phyloP scores from a whole-genome alignment of 495 filamentous ascomycete species.

The Trichocladium uniseriatum region DNA sequence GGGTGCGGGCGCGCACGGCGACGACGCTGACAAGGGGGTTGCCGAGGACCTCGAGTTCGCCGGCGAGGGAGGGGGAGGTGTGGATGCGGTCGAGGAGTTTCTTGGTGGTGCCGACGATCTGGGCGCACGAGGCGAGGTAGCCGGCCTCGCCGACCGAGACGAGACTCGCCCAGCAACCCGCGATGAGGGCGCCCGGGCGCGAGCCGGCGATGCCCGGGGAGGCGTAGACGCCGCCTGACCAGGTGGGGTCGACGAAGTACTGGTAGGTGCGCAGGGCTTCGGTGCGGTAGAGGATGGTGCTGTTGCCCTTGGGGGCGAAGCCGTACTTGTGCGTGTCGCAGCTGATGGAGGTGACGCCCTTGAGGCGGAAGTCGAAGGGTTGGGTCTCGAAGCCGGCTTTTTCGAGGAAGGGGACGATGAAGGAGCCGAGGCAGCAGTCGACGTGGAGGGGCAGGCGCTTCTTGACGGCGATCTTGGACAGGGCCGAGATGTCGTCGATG shows the following conservation, averaged over 20 bases:
- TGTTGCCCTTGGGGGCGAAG: constrained; percentile 96
- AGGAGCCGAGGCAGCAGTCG: constrained; percentile 94
- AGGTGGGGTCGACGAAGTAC: constrained; percentile 92
- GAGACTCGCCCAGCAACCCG: constrained; percentile 83
- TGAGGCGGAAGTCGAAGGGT: constrained; percentile 87
- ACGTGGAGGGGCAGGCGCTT: constrained; percentile 84
- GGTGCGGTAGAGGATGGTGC: constrained; percentile 80
- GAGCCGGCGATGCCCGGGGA: constrained; percentile 86
- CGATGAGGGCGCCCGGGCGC: constrained; percentile 85
- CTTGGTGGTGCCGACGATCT: constrained; percentile 82
- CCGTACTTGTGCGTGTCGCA: constrained; percentile 99
- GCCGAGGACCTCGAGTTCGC: constrained; percentile 72
- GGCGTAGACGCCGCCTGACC: constrained; percentile 93
- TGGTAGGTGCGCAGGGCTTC: constrained; percentile 70
- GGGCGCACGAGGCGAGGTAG: constrained; percentile 73
- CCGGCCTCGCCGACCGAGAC: constrained; percentile 84
- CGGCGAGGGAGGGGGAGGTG: constrained; percentile 51
- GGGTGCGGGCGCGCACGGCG: constrained; percentile 63
- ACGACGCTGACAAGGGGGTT: constrained; percentile 83
- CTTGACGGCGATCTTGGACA: constrained; percentile 74
- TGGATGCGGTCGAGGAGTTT: constrained; percentile 70
- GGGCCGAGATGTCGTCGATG: constrained; percentile 81
- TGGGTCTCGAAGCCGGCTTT: constrained; percentile 81
- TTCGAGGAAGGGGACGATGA: constrained; percentile 83
- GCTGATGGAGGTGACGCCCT: constrained; percentile 87